Percentiles rank a stretch among this genome's conserved stretches.
These are phyloP conservation scores for Usnea hakonensis DNA, from an alignment of 495 filamentous ascomycete genomes.

Conservation along the genomic window DNA sequence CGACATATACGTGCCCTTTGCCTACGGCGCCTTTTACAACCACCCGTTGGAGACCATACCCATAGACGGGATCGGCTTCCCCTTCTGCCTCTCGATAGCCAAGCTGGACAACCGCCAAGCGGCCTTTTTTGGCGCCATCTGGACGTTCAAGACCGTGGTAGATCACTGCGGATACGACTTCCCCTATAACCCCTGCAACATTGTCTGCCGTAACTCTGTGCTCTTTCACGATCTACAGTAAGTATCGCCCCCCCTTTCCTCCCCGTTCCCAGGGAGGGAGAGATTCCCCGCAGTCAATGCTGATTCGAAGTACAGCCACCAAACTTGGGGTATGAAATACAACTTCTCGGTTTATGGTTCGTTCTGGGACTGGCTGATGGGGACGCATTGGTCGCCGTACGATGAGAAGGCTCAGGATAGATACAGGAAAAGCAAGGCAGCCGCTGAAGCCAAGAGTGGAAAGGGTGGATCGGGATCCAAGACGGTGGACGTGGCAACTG, in stretches of 20 bases:
- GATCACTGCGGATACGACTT: slow-evolving; percentile 93
- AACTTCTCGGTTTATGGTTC: slow-evolving; percentile 73
- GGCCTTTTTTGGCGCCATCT: slow-evolving; percentile 77
- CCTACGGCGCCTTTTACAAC: slow-evolving; percentile 94
- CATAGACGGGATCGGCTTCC: slow-evolving; percentile 12
- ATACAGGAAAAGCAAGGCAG: slow-evolving; percentile 11
- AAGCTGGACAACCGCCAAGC: slow-evolving; percentile 69
- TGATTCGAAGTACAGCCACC: slow-evolving; percentile 40
- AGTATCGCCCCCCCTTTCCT: not conserved
- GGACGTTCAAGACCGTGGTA: slow-evolving; percentile 91
- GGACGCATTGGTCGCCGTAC: slow-evolving; percentile 59
- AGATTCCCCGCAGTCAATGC: not conserved
- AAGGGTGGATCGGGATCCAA: not conserved
- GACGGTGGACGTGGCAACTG: not conserved
- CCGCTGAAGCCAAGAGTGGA: slow-evolving; percentile 1
- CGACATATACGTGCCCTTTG: slow-evolving; percentile 92
- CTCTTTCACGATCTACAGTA: slow-evolving; percentile 72
- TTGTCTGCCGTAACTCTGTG: slow-evolving; percentile 70
- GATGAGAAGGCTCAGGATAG: slow-evolving; percentile 28
- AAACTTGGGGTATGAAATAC: slow-evolving; percentile 79
- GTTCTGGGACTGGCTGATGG: slow-evolving; percentile 65
- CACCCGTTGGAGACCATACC: slow-evolving; percentile 52
- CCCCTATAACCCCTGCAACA: slow-evolving; percentile 76
- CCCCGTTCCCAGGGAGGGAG: too few species aligned
- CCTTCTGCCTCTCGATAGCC: slow-evolving; percentile 52